These are phyloP conservation scores for Tuber indicum DNA, from an alignment of 495 filamentous ascomycete species.

Conservation along the genomic window DNA sequence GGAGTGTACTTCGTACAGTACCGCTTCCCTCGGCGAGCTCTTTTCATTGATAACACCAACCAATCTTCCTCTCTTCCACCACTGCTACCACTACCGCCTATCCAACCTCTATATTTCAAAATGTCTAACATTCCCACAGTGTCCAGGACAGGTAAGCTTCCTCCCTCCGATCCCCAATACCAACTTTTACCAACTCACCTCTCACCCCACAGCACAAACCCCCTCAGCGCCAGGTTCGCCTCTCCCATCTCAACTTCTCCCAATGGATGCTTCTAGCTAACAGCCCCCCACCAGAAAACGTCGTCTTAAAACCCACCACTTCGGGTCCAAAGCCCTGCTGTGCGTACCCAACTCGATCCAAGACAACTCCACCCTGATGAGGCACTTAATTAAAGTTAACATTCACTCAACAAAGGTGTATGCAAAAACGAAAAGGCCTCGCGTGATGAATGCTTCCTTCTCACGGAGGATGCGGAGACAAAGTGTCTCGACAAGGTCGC, in stretches of 20 bases:
- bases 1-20: not conserved
- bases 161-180: not conserved
- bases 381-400: not conserved
- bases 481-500: slow-evolving; percentile 77
- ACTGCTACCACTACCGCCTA: not conserved
- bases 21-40: not conserved
- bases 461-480: slow-evolving; percentile 65
- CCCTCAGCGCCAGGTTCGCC: slow-evolving; percentile 16
- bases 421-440: slow-evolving; percentile 89
- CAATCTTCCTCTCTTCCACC: slow-evolving; percentile 6
- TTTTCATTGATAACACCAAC: not conserved
- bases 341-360: slow-evolving; percentile 8
- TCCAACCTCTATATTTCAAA: not conserved
- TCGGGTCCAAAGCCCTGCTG: slow-evolving; percentile 38
- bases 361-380: not conserved
- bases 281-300: slow-evolving; percentile 15
- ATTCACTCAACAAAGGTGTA: slow-evolving; percentile 50
- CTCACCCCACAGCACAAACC: slow-evolving; percentile 12
- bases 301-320: slow-evolving; percentile 20
- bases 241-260: not conserved
- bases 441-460: slow-evolving; percentile 98
- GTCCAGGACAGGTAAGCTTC: slow-evolving; percentile 18
- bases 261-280: slow-evolving; percentile 5
- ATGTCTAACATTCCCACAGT: slow-evolving; percentile 21
- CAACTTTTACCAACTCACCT: not conserved